Conservation (phyloP, 2,329 filamentous ascomycete genomes). For the Plectosphaerella sp. region DNA sequence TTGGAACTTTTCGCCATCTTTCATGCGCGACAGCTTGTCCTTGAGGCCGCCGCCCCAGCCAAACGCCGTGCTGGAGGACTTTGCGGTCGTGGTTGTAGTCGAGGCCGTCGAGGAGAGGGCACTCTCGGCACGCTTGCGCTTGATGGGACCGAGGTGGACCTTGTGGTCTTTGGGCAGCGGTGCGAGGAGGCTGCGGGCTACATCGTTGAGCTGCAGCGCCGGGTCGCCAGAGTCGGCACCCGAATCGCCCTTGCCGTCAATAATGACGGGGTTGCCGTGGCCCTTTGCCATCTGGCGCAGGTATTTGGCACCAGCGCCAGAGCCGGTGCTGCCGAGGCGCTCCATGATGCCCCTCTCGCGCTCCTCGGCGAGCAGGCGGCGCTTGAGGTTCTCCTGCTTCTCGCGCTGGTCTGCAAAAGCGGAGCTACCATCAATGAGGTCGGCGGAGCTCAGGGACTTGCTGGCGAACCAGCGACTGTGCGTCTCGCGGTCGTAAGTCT, state of each 20-base stretch:
- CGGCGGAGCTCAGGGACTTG: constrained; percentile 49
- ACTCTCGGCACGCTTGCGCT: constrained; percentile 55
- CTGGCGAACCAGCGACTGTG: constrained; percentile 53
- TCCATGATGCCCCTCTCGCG: constrained; percentile 69
- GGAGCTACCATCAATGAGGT: constrained; percentile 62
- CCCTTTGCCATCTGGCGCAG: constrained; percentile 39
- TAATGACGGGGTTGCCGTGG: background rate
- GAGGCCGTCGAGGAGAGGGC: constrained; percentile 10
- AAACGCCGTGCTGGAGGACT: constrained; percentile 21
- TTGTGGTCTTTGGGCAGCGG: constrained; percentile 33
- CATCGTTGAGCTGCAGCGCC: constrained; percentile 35
- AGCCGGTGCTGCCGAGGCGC: constrained; percentile 60
- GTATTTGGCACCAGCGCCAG: constrained; percentile 66
- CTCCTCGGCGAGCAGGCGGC: constrained; percentile 61
- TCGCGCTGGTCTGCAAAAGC: constrained; percentile 55
- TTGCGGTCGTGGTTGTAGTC: background rate
- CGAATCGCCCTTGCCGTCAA: constrained; percentile 8
- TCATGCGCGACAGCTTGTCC: constrained; percentile 58
- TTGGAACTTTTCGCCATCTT: constrained; percentile 50
- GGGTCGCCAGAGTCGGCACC: constrained; percentile 15
- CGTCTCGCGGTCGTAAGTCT: constrained; percentile 54
- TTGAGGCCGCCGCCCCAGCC: constrained; percentile 55
- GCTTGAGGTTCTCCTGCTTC: constrained; percentile 61
- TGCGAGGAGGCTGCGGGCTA: constrained; percentile 35
- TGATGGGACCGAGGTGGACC: constrained; percentile 55